Percentiles rank a stretch among this genome's conserved stretches.
Evolutionary conservation across 192 early-diverging fungal genomes (phyloP).

Genomic region (Gaertneriomyces semiglobifer): DNA sequence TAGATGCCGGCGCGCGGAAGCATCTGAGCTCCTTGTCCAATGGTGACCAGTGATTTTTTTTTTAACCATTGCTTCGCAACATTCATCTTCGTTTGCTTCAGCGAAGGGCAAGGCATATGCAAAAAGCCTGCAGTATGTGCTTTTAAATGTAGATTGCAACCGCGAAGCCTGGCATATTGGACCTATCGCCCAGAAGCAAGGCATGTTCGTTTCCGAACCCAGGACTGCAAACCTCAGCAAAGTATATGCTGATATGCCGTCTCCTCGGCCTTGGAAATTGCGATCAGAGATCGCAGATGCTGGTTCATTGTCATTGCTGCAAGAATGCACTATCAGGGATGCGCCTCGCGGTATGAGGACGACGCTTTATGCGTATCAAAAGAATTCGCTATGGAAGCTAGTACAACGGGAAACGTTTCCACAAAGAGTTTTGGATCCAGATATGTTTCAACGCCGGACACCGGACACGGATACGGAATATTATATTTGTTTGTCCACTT

Average conservation of each 20-base stretch:
- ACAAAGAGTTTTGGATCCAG: constrained; percentile 49
- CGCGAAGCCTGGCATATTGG: neutral
- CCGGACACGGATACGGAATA: constrained; percentile 28
- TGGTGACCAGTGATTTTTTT: no score
- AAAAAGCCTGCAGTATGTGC: neutral
- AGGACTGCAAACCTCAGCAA: constrained; percentile 1
- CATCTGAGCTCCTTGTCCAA: neutral
- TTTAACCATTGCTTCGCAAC: no score
- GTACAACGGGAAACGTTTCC: constrained; percentile 64
- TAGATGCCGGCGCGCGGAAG: constrained; percentile 7
- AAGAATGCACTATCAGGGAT: neutral
- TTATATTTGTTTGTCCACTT: constrained; percentile 29
- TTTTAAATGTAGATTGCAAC: neutral
- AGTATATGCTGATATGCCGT: constrained; percentile 22
- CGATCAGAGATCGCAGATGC: neutral
- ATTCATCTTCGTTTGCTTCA: neutral
- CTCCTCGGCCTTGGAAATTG: constrained; percentile 11
- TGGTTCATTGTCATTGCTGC: neutral
- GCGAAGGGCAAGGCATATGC: neutral
- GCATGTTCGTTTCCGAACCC: neutral
- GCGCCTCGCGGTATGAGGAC: constrained; percentile 17
- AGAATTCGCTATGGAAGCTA: constrained; percentile 69
- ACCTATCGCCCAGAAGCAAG: neutral
- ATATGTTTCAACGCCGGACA: constrained; percentile 34
- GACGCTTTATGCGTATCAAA: constrained; percentile 27